Conservation (phyloP, 495 filamentous ascomycete species). For the Trichoderma asperelloides region DNA sequence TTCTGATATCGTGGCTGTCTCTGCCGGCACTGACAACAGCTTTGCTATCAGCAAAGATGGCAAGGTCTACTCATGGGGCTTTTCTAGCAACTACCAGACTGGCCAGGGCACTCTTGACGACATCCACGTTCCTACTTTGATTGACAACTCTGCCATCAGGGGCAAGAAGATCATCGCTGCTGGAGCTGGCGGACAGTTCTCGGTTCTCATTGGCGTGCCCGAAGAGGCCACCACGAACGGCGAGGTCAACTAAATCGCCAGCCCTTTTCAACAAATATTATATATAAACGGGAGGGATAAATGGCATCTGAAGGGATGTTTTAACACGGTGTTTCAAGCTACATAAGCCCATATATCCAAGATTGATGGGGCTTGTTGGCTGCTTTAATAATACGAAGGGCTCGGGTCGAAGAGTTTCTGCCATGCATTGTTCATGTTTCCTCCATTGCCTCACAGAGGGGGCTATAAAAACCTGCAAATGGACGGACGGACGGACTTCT, state of each 20-base stretch:
- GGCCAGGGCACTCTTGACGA: slow-evolving; percentile 52
- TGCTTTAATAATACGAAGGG: background rate
- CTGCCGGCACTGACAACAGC: slow-evolving; percentile 49
- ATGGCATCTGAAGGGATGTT: background rate
- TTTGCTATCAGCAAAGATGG: slow-evolving; percentile 52
- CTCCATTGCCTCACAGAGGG: background rate
- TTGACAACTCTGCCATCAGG: slow-evolving; percentile 54
- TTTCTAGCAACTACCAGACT: slow-evolving; percentile 58
- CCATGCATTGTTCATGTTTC: background rate
- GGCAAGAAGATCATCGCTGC: slow-evolving; percentile 49
- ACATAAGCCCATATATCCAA: background rate
- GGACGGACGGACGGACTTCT: background rate
- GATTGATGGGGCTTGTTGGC: background rate
- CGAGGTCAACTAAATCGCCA: background rate
- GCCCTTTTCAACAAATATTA: background rate
- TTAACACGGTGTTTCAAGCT: background rate
- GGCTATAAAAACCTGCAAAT: background rate
- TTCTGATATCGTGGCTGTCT: slow-evolving; percentile 25
- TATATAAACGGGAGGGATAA: background rate
- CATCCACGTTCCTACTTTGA: slow-evolving; percentile 46
- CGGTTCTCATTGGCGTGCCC: slow-evolving; percentile 39
- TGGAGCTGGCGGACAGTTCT: slow-evolving; percentile 59
- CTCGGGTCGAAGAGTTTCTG: background rate
- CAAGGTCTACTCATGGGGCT: slow-evolving; percentile 62
- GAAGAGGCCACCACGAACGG: slow-evolving; percentile 10